Evolutionary conservation across 2,329 filamentous ascomycete genomes (phyloP).

Genomic region (Nemania sp.): DNA sequence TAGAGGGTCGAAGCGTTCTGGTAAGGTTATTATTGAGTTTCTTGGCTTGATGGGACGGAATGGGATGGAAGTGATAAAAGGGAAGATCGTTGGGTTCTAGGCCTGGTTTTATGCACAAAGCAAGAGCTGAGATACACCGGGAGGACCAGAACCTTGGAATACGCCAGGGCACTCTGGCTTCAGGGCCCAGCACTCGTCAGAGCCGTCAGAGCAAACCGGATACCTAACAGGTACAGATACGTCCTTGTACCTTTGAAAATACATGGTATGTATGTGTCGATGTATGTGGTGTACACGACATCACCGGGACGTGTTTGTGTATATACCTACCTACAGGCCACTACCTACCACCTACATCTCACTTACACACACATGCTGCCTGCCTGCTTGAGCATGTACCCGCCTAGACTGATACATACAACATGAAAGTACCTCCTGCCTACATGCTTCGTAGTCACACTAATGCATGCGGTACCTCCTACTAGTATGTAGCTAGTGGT

Average conservation of each 20-base stretch:
- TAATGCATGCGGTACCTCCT: neutral
- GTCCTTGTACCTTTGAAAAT: neutral
- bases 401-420: no score
- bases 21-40: neutral
- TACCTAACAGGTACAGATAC: no score
- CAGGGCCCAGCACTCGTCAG: no score
- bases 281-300: neutral
- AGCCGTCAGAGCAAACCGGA: no score
- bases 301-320: no score
- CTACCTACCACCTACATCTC: no score
- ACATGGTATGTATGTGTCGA: neutral
- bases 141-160: neutral
- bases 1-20: neutral
- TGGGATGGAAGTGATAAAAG: neutral
- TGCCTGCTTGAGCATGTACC: no score
- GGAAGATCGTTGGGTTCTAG: neutral
- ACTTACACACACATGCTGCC: no score
- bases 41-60: neutral
- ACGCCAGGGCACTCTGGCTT: slow-evolving; percentile 21
- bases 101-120: slow-evolving; percentile 30
- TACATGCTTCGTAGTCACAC: no score
- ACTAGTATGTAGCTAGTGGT: slow-evolving; percentile 6
- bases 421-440: no score
- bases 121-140: slow-evolving; percentile 10
- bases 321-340: no score